These are phyloP conservation scores for Aspergillus kassunensis DNA, from an alignment of 495 filamentous ascomycete genomes.

Conservation along the genomic window DNA sequence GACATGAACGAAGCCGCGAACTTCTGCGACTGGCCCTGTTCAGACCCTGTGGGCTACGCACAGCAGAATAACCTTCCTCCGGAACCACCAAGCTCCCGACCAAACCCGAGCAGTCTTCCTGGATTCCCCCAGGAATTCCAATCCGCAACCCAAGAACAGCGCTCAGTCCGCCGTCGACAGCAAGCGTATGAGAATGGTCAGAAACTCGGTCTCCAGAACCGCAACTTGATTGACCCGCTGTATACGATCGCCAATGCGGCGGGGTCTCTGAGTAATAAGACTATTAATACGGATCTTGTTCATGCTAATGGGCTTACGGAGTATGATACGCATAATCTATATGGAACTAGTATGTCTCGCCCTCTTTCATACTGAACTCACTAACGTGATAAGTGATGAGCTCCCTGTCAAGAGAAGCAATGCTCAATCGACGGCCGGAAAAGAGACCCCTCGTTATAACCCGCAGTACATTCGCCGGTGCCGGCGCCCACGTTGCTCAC, in stretches of 20 bases:
- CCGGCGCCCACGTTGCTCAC: conserved; percentile 72
- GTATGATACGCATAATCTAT: conserved; percentile 84
- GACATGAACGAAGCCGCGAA: conserved; percentile 77
- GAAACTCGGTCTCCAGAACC: conserved; percentile 53
- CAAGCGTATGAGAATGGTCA: conserved; percentile 28
- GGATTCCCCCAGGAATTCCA: conserved; percentile 72
- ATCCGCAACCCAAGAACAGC: conserved; percentile 34
- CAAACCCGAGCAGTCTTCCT: conserved; percentile 57
- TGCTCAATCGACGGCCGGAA: conserved; percentile 62
- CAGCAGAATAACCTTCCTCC: conserved; percentile 59
- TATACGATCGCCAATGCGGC: conserved; percentile 73
- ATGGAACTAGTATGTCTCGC: conserved; percentile 58
- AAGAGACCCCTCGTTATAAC: conserved; percentile 76
- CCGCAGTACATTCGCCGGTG: conserved; percentile 77
- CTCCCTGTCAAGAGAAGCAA: conserved; percentile 58
- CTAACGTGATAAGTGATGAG: conserved; percentile 61
- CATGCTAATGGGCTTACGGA: conserved; percentile 65
- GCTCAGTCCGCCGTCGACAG: neutral
- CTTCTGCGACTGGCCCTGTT: conserved; percentile 73
- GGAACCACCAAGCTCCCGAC: conserved; percentile 56
- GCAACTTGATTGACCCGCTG: conserved; percentile 65
- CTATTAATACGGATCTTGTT: conserved; percentile 68
- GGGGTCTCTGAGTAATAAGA: conserved; percentile 66
- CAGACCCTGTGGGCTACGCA: conserved; percentile 51
- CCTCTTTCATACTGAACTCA: neutral